Evolutionary conservation across 805 yeast genomes (phyloP).

Genomic region (Cyberlindnera mycetangii): DNA sequence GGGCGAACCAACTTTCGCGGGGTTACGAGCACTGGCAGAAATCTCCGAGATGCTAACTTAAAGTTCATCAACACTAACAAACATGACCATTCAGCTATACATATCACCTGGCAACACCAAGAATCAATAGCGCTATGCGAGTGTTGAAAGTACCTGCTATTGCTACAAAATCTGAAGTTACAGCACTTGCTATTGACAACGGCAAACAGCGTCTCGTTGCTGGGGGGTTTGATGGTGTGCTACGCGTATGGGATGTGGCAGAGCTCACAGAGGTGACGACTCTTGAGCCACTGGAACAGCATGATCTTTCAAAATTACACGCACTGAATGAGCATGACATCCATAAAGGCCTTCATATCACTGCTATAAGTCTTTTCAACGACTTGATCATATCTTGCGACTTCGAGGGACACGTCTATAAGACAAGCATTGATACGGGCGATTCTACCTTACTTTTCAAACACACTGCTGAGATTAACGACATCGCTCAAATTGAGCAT

Average conservation of each 20-base stretch:
- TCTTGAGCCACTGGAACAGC: constrained; percentile 7
- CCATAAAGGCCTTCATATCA: constrained; percentile 9
- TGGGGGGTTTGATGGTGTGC: constrained; percentile 9
- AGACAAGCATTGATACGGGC: constrained; percentile 7
- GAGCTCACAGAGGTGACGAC: constrained; percentile 12
- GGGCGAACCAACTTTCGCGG: constrained; percentile 11
- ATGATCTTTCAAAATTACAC: constrained; percentile 7
- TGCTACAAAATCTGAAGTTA: constrained; percentile 1
- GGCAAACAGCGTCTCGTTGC: constrained; percentile 11
- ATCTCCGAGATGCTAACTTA: too few relatives aligned
- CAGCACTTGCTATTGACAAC: constrained; percentile 12
- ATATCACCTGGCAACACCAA: neutral
- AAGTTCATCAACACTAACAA: too few relatives aligned
- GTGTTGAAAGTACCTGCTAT: constrained; percentile 23
- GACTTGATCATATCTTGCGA: constrained; percentile 15
- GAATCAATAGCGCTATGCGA: constrained; percentile 3
- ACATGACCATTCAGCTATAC: neutral
- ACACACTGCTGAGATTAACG: constrained; percentile 18
- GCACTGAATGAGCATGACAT: constrained; percentile 3
- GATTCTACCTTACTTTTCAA: constrained; percentile 13
- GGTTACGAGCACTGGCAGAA: neutral
- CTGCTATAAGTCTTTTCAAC: constrained; percentile 9
- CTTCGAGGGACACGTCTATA: constrained; percentile 16
- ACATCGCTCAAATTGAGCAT: constrained; percentile 9
- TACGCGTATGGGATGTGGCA: constrained; percentile 21